Base-by-base conservation (phyloP, 1,284 basidiomycete genomes). In the Cryptococcus hybrid region DNA sequence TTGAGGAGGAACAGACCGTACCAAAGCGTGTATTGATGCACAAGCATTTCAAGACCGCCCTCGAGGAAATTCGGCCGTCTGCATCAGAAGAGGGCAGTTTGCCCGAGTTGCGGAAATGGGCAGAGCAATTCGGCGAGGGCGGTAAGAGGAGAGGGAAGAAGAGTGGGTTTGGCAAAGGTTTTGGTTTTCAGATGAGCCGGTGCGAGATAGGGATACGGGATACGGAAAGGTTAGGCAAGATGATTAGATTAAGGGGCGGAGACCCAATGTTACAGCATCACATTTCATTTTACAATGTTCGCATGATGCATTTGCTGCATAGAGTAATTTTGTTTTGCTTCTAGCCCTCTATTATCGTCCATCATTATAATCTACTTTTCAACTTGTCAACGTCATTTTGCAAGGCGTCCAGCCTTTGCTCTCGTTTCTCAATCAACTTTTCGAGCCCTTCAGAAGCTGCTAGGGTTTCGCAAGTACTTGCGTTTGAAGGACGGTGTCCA, bases 101-200 rank as follows among this genome's bases (percentile, higher is more conserved):
- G 44, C 80, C 87, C 2, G 90, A 90, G 62, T 79, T 94, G 60
- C 84, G 90, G 49, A 91, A 88, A 77, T 95, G 91, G 91, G 92
- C 93, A 60, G 88, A 92, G 47, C 88, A 92, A 73, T 94, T 92
- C 73, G 92, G 91, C 36, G 90, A 93, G 54, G 75, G 77, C 7
- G 78, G 74, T 6, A 77, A 61, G 36, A 60, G 66, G 54, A 62
- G 66, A 47, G 76, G 75, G 38, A 74, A 72, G 61, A 75, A 75
- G 65, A 70, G 65, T 48, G 76, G 77, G 5, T 80, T 79, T 55
- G 79, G 79, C 8, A 75, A 71, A 55, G 71, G 74, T 36, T 80
- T 80, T 60, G 79, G 79, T 2, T 80, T 59, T 73, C 73, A 5
- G 68, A 71, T 38, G 13, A 44, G 11, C 13, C 47, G 7, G 30